These are phyloP conservation scores for Cucurbita argyrosperma DNA, from an alignment of 306 rosid genomes.

Conservation along the genomic window DNA sequence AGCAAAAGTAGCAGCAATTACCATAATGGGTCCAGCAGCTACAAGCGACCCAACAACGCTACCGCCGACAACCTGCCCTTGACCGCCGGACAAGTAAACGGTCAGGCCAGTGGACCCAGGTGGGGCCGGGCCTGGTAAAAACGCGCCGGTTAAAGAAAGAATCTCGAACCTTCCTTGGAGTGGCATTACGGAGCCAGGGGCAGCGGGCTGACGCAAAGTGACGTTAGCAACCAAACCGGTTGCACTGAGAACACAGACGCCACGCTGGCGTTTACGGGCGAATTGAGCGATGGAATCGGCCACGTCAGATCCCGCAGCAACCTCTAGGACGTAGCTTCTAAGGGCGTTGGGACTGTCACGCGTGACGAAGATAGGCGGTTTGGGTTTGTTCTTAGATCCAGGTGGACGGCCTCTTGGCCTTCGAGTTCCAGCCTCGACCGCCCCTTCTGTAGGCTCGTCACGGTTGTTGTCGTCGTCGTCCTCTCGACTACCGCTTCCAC, in stretches of 20 bases:
- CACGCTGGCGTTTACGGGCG: constrained; percentile 77
- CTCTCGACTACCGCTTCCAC: not conserved
- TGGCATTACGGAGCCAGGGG: constrained; percentile 68
- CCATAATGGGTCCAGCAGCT: constrained; percentile 88
- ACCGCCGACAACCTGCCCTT: constrained; percentile 86
- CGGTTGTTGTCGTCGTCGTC: constrained; percentile 33
- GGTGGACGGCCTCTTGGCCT: constrained; percentile 92
- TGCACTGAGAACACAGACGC: constrained; percentile 85
- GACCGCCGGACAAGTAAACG: constrained; percentile 73
- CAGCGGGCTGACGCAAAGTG: constrained; percentile 65
- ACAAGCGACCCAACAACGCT: constrained; percentile 77
- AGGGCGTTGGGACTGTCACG: constrained; percentile 86
- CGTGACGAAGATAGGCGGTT: constrained; percentile 83
- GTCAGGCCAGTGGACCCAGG: constrained; percentile 79
- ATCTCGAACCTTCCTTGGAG: constrained; percentile 94
- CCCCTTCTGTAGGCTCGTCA: constrained; percentile 72
- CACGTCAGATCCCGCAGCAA: constrained; percentile 73
- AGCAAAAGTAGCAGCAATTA: constrained; percentile 83
- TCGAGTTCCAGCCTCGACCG: constrained; percentile 56
- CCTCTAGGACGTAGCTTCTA: constrained; percentile 82
- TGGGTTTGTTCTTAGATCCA: constrained; percentile 86
- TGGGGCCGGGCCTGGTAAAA: constrained; percentile 83
- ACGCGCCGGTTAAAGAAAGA: constrained; percentile 61
- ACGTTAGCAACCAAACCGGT: constrained; percentile 88
- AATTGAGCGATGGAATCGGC: constrained; percentile 75